These are phyloP conservation scores for Chrysoporthe deuterocubensis DNA, from an alignment of 2,329 filamentous ascomycete genomes.

Conservation along the genomic window DNA sequence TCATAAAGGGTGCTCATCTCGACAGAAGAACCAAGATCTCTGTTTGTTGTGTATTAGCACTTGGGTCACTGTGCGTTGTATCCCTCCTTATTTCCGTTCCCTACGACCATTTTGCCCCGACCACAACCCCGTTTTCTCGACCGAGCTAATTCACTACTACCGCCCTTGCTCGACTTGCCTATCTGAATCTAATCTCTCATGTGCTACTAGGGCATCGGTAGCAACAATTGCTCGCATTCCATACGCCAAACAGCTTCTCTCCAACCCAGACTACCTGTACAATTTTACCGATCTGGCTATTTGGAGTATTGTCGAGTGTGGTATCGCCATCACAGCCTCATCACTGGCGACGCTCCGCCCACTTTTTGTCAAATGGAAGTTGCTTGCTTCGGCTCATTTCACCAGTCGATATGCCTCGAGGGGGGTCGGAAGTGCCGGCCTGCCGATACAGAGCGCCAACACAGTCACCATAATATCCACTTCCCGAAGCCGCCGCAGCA, in stretches of 20 bases:
- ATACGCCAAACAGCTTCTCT: slow-evolving; percentile 43
- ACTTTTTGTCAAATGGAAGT: slow-evolving; percentile 24
- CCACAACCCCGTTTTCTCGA: not conserved
- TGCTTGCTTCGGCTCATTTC: slow-evolving; percentile 21
- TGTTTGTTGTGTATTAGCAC: slow-evolving; percentile 33
- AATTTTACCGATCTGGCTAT: slow-evolving; percentile 47
- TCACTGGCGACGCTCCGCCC: slow-evolving; percentile 42
- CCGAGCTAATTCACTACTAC: not conserved
- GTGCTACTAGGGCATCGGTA: slow-evolving; percentile 40
- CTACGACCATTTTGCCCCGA: too few species aligned
- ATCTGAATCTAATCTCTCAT: slow-evolving; percentile 18
- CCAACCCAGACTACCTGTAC: slow-evolving; percentile 44
- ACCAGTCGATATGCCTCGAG: slow-evolving; percentile 21
- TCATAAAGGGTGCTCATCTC: slow-evolving; percentile 43
- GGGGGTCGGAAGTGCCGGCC: slow-evolving; percentile 8
- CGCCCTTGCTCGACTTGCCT: not conserved
- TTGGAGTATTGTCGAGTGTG: slow-evolving; percentile 49
- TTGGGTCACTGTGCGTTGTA: slow-evolving; percentile 44
- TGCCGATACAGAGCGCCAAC: slow-evolving; percentile 23
- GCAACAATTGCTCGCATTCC: slow-evolving; percentile 49
- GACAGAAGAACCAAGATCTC: slow-evolving; percentile 40
- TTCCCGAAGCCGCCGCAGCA: slow-evolving; percentile 14
- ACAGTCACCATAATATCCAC: slow-evolving; percentile 23
- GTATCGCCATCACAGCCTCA: slow-evolving; percentile 45
- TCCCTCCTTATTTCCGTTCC: not conserved